Evolutionary conservation across 2,329 filamentous ascomycete genomes (phyloP).

Genomic region (Alternaria ethzedia): DNA sequence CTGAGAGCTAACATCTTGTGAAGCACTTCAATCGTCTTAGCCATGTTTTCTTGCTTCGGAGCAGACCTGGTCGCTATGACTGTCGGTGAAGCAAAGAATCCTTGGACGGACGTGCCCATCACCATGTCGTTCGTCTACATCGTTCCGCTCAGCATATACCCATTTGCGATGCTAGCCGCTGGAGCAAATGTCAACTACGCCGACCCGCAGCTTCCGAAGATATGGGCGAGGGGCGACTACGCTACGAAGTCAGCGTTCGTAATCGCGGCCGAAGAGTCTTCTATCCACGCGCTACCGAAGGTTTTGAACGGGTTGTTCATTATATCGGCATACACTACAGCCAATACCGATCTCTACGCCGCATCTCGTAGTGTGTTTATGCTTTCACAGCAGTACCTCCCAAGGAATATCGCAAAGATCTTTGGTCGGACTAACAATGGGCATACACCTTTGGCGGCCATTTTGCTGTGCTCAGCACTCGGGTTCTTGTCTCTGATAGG

Average conservation of each 20-base stretch:
- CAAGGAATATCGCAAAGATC: constrained; percentile 20
- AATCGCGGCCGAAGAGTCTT: constrained; percentile 31
- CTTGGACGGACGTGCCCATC: constrained; percentile 37
- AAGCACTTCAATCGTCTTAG: constrained; percentile 36
- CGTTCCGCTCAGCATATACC: constrained; percentile 33
- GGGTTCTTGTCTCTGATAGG: constrained; percentile 38
- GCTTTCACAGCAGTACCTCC: constrained; percentile 31
- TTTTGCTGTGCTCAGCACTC: constrained; percentile 34
- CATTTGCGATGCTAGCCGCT: constrained; percentile 34
- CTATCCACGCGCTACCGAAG: constrained; percentile 26
- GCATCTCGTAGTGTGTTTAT: constrained; percentile 40
- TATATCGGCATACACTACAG: constrained; percentile 41
- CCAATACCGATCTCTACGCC: constrained; percentile 40
- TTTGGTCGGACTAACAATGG: constrained; percentile 41
- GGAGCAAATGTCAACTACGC: constrained; percentile 41
- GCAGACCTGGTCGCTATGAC: constrained; percentile 41
- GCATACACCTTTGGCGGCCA: constrained; percentile 37
- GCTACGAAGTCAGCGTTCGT: constrained; percentile 32
- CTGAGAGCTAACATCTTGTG: not conserved
- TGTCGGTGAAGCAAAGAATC: constrained; percentile 38
- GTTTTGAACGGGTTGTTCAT: constrained; percentile 39
- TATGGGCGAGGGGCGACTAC: constrained; percentile 16
- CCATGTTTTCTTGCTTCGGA: constrained; percentile 43
- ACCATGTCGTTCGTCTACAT: constrained; percentile 43
- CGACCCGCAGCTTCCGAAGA: constrained; percentile 29